Evolutionary conservation across 208 protist species (phyloP).

Genomic region (Acanthamoeba triangularis): DNA sequence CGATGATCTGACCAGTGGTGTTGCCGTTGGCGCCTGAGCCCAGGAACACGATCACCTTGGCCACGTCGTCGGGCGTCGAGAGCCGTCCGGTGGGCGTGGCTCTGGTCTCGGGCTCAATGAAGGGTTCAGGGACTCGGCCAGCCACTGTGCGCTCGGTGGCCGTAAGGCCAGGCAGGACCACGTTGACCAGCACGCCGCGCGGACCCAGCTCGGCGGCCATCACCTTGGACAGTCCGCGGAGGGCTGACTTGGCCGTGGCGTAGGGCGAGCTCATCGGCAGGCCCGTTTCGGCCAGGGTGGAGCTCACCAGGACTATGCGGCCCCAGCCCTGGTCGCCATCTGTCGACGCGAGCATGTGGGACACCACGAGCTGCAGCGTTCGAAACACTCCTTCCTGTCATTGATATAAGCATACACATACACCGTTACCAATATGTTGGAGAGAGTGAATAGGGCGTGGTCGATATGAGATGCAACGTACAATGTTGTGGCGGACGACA

Average conservation of each 20-base stretch:
- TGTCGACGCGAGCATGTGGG: neutral
- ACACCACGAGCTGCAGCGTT: neutral
- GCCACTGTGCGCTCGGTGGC: neutral
- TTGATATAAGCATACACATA: too few species aligned
- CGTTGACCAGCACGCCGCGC: conserved; percentile 10
- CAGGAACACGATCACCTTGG: conserved; percentile 29
- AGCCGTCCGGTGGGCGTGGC: neutral
- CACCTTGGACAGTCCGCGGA: neutral
- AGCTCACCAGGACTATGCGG: conserved; percentile 29
- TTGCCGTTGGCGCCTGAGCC: conserved; percentile 27
- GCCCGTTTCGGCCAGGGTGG: neutral
- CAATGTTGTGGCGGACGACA: neutral
- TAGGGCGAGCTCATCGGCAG: neutral
- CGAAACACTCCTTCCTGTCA: neutral
- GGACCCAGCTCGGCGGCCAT: neutral
- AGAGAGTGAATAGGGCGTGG: neutral
- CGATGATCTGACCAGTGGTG: neutral
- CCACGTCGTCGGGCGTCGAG: conserved; percentile 1
- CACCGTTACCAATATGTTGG: too few species aligned
- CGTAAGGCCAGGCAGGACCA: neutral
- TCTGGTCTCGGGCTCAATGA: neutral
- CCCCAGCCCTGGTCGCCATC: neutral
- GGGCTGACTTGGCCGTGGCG: conserved; percentile 37
- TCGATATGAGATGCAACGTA: neutral
- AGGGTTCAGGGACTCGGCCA: neutral